Evolutionary conservation across 1,284 basidiomycete genomes (phyloP), one percentile per base, ranked within the genome.

Genomic region (Mycosarcoma mackinlayi): DNA sequence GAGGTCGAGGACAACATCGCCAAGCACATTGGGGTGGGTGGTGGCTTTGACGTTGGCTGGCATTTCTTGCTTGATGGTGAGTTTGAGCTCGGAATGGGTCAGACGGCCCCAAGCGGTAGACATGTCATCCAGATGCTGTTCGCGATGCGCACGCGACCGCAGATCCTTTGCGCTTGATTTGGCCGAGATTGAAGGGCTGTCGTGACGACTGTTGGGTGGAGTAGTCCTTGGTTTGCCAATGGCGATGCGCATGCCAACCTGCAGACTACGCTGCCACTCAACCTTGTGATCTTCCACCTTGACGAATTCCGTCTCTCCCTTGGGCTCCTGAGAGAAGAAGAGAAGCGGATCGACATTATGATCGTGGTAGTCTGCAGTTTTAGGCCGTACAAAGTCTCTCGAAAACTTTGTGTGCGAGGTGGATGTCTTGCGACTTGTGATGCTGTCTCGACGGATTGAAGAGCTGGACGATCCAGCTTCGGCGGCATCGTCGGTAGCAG

Each of bases 1-100:
- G 4, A 92, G 86, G 76, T 92, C 90, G 50, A 92, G 84, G 59
- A 87, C 85, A 10, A 92, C 85, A 6, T 85, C 85, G 2, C 91
- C 91, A 0, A 92, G 85, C 2, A 87, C 38, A 23, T 68, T 45
- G 5, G 58, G 61, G 10, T 64, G 56, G 3, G 54, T 52, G 25
- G 69, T 65, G 23, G 59, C 58, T 38, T 66, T 70, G 21, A 54
- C 33, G 7, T 62, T 24, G 16, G 48, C 37, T 0, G 70, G 61
- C 61, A 67, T 66, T 42, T 72, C 69, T 49, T 71, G 73, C 38
- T 68, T 73, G 55, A 78, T 66, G 34, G 57, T 68, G 28, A 79
- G 52, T 50, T 67, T 71, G 25, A 79, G 54, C 45, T 78, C 76
- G 16, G 73, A 64, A 16, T 59, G 58, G n/a, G 46, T 54, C 16